A percentile compares a stretch with the other conserved stretches of the same genome.
Evolutionary conservation across 306 rosid species (phyloP).

Genomic region (Casuarina cunninghamiana): DNA sequence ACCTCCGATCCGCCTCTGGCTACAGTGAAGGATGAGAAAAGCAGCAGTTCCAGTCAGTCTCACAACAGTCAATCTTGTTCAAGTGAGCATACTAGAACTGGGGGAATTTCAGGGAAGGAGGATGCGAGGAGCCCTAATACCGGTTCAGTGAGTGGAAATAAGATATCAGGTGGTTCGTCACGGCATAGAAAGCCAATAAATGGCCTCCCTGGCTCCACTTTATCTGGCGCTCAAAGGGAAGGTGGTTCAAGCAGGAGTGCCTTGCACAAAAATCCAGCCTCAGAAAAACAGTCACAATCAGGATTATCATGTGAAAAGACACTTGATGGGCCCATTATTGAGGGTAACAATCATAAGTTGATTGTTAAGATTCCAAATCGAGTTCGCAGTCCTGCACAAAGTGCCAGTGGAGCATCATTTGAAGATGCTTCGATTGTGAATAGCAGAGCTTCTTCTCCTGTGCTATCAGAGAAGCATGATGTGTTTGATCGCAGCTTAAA

Average conservation of each 20-base stretch:
- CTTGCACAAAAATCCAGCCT: slow-evolving; percentile 39
- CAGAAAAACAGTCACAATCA: slow-evolving; percentile 51
- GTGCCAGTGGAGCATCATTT: slow-evolving; percentile 53
- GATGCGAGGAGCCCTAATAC: slow-evolving; percentile 86
- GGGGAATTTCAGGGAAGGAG: slow-evolving; percentile 58
- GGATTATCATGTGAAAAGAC: slow-evolving; percentile 50
- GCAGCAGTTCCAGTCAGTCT: slow-evolving; percentile 92
- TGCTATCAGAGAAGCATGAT: slow-evolving; percentile 58
- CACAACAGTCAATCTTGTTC: slow-evolving; percentile 88
- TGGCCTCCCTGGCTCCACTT: slow-evolving; percentile 59
- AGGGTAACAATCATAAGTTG: slow-evolving; percentile 56
- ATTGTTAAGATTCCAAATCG: slow-evolving; percentile 68
- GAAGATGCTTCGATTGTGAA: slow-evolving; percentile 55
- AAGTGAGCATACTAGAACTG: slow-evolving; percentile 65
- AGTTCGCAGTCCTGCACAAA: slow-evolving; percentile 70
- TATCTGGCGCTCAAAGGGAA: slow-evolving; percentile 59
- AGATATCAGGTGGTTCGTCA: slow-evolving; percentile 48
- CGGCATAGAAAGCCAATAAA: slow-evolving; percentile 66
- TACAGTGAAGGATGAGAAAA: slow-evolving; percentile 70
- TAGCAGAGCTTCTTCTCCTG: slow-evolving; percentile 65
- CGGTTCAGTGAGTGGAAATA: slow-evolving; percentile 56
- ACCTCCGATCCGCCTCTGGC: slow-evolving; percentile 60
- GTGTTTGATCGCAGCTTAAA: slow-evolving; percentile 51
- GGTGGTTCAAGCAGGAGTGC: slow-evolving; percentile 38
- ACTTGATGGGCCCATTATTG: slow-evolving; percentile 49